A percentile compares a stretch with the other conserved stretches of the same genome.
Evolutionary conservation across 73 alveolate species (phyloP).

Genomic region (Blepharisma japonicum): DNA sequence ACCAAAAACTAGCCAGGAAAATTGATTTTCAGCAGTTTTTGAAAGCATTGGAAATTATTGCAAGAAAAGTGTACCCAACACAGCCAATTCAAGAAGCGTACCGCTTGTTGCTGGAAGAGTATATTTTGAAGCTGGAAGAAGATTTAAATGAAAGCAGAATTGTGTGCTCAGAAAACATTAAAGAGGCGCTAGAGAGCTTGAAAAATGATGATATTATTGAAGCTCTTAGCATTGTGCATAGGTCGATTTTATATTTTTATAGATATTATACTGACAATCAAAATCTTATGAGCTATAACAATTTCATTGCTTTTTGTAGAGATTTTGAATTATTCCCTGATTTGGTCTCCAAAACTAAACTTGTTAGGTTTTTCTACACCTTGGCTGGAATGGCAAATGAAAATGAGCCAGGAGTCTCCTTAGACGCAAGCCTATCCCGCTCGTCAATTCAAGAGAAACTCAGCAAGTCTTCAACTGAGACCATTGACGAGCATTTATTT

Average conservation of each 20-base stretch:
- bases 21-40: conserved; percentile 51
- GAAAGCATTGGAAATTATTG: conserved; percentile 38
- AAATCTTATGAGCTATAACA: conserved; percentile 8
- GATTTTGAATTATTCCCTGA: conserved; percentile 80
- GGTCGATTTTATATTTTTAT: conserved; percentile 47
- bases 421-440: neutral
- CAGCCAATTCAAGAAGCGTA: conserved; percentile 20
- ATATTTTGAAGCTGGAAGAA: conserved; percentile 32
- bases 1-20: conserved; percentile 28
- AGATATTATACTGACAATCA: conserved; percentile 34
- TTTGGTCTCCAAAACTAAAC: conserved; percentile 54
- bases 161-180: conserved; percentile 36
- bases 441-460: neutral
- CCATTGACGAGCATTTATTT: conserved; percentile 69
- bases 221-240: conserved; percentile 52
- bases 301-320: conserved; percentile 63
- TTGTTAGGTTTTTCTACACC: conserved; percentile 55
- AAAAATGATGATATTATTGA: conserved; percentile 56
- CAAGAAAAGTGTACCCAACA: conserved; percentile 38
- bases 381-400: conserved; percentile 49
- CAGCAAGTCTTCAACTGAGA: conserved; percentile 29
- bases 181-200: conserved; percentile 49
- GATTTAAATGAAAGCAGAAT: conserved; percentile 9
- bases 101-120: conserved; percentile 28
- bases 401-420: conserved; percentile 36